Evolutionary conservation across 2,329 filamentous ascomycete species (phyloP).

Genomic region (Aureobasidium uvarum): DNA sequence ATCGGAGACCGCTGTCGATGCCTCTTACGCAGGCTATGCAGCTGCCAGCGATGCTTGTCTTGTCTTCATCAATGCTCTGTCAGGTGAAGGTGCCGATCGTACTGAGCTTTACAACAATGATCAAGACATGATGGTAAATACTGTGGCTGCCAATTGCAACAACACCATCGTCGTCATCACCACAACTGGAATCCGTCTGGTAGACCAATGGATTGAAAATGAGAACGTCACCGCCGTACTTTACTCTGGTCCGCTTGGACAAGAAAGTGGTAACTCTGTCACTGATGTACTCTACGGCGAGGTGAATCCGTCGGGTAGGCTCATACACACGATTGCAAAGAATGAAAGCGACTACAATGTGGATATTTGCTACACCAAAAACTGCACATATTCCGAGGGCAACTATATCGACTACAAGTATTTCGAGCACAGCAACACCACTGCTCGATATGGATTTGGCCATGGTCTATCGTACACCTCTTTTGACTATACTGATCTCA

Average conservation of each 20-base stretch:
- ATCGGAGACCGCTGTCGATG: slow-evolving; percentile 44
- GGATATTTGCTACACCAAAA: slow-evolving; percentile 64
- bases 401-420: slow-evolving; percentile 73
- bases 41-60: slow-evolving; percentile 56
- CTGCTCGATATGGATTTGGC: slow-evolving; percentile 39
- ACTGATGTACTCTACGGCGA: slow-evolving; percentile 49
- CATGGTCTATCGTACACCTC: slow-evolving; percentile 43
- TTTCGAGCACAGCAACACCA: slow-evolving; percentile 55
- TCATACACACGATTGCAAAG: slow-evolving; percentile 72
- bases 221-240: slow-evolving; percentile 43
- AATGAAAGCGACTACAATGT: slow-evolving; percentile 64
- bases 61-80: slow-evolving; percentile 59
- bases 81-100: slow-evolving; percentile 49
- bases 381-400: slow-evolving; percentile 69
- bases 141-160: slow-evolving; percentile 46
- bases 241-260: slow-evolving; percentile 43
- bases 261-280: slow-evolving; percentile 49
- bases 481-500: slow-evolving; percentile 34
- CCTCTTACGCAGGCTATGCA: slow-evolving; percentile 27
- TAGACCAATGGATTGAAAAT: slow-evolving; percentile 32
- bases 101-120: slow-evolving; percentile 47
- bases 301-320: slow-evolving; percentile 52
- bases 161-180: slow-evolving; percentile 53
- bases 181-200: slow-evolving; percentile 36
- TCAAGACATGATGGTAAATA: slow-evolving; percentile 44